Evolutionary conservation across 2,329 filamentous ascomycete genomes (phyloP).

Genomic region (Magnaporthiopsis rhizophila): DNA sequence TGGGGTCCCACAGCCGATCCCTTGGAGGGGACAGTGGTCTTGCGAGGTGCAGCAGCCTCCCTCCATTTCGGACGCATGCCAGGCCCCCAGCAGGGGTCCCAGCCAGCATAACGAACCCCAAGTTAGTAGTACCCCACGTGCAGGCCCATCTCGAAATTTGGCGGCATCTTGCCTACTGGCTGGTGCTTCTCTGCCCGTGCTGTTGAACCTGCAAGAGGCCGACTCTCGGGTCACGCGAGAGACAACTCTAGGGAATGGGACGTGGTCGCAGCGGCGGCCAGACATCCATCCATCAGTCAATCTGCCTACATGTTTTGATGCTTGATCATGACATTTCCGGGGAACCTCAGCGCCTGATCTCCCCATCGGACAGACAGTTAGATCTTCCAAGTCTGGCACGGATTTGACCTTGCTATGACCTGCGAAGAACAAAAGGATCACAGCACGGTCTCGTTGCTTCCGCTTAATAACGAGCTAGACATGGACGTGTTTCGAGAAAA

Average conservation of each 20-base stretch:
- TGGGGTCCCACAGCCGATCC: not conserved
- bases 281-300: not conserved
- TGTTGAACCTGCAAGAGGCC: not conserved
- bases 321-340: not conserved
- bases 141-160: not conserved
- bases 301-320: not conserved
- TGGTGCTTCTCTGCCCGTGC: not conserved
- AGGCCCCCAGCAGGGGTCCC: not conserved
- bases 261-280: not conserved
- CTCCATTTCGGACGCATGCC: slow-evolving; percentile 4
- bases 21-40: not conserved
- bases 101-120: not conserved
- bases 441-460: not conserved
- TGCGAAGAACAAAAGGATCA: not conserved
- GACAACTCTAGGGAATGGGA: not conserved
- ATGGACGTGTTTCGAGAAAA: not conserved
- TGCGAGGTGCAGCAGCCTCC: not conserved
- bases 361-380: too few species aligned
- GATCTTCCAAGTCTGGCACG: not conserved
- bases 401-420: not conserved
- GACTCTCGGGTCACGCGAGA: too few species aligned
- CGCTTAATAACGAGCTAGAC: not conserved
- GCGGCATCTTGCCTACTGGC: not conserved
- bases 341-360: not conserved
- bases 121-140: not conserved